A percentile compares a stretch with the other conserved stretches of the same genome.
These are phyloP conservation scores for Paracorniculantispora psalliotae DNA, from an alignment of 2,329 filamentous ascomycete genomes.

Conservation along the genomic window DNA sequence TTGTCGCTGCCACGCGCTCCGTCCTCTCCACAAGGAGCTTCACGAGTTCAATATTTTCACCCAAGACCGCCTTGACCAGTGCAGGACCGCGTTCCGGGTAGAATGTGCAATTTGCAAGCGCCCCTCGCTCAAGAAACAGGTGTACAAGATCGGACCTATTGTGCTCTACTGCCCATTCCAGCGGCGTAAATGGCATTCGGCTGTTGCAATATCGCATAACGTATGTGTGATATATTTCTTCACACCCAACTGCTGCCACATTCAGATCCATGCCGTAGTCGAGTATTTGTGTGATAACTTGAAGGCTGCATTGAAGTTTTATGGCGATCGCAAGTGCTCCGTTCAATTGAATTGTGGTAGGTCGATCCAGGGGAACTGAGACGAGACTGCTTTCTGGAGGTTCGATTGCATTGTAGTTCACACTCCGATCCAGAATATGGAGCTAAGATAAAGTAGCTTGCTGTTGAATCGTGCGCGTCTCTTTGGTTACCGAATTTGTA, in stretches of 20 bases:
- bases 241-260: not conserved
- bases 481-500: not conserved
- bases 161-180: constrained; percentile 3
- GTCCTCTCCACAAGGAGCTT: not conserved
- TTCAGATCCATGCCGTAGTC: constrained; percentile 1
- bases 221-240: constrained; percentile 1
- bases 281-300: not conserved
- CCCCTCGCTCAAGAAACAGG: constrained; percentile 2
- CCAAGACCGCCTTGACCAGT: constrained; percentile 1
- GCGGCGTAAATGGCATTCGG: not conserved
- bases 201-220: not conserved
- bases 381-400: no score
- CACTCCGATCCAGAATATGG: no score
- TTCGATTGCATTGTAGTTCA: no score
- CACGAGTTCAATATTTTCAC: not conserved
- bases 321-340: constrained; percentile 1
- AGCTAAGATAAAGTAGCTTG: no score
- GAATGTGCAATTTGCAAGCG: not conserved
- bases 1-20: not conserved
- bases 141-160: not conserved
- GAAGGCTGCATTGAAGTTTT: not conserved
- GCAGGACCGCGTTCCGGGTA: not conserved
- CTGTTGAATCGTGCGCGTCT: no score
- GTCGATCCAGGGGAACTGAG: no score
- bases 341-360: not conserved